Evolutionary conservation across 208 protist genomes (phyloP).

Genomic region (Porcisia deanei): DNA sequence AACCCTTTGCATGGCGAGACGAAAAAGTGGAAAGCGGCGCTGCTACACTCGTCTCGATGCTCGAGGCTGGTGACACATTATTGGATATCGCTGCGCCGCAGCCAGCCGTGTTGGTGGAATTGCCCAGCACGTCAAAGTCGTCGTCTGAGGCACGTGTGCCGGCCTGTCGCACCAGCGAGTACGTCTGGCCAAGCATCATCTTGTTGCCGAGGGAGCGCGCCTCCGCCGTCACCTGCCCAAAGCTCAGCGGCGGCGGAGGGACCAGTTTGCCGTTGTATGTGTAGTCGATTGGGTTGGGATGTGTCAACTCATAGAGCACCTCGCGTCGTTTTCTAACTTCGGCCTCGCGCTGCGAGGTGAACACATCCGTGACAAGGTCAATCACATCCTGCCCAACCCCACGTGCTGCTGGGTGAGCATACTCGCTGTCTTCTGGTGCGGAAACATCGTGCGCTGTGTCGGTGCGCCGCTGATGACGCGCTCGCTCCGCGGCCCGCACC

Average conservation of each 20-base stretch:
- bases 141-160: conserved; percentile 45
- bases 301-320: conserved; percentile 83
- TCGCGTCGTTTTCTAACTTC: conserved; percentile 57
- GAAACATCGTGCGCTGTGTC: not conserved
- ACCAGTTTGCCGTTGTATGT: conserved; percentile 85
- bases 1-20: not conserved
- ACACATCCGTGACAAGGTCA: conserved; percentile 87
- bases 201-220: conserved; percentile 59
- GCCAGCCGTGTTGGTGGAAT: not conserved
- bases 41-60: conserved; percentile 15
- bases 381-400: conserved; percentile 80
- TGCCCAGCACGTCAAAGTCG: conserved; percentile 9
- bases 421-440: conserved; percentile 27
- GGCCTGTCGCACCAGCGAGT: conserved; percentile 74
- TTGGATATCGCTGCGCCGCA: not conserved
- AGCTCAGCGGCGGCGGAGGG: conserved; percentile 85
- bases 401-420: conserved; percentile 52
- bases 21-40: conserved; percentile 2
- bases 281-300: conserved; percentile 85
- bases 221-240: conserved; percentile 81
- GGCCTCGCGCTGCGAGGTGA: conserved; percentile 63
- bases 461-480: not conserved
- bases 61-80: conserved; percentile 17
- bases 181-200: conserved; percentile 77
- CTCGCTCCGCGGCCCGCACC: conserved; percentile 1